Conservation (phyloP, 176 grass and related monocot species). For the Oryza officinalis region DNA sequence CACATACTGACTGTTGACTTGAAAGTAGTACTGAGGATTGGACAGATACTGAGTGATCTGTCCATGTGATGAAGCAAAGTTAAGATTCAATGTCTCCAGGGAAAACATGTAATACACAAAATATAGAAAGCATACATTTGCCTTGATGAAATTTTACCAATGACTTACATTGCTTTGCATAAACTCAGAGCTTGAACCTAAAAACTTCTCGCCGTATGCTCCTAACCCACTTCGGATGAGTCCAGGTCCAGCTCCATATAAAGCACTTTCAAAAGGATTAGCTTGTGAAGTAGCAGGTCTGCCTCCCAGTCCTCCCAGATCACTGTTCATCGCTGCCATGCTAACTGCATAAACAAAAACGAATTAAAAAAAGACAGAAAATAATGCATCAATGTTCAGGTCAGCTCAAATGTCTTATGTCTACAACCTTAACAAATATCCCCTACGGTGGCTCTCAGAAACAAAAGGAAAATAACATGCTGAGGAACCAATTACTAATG, state of each 20-base stretch:
- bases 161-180: constrained; percentile 78
- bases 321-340: constrained; percentile 48
- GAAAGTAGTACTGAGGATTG: constrained; percentile 86
- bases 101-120: background rate
- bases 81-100: background rate
- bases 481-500: background rate
- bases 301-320: constrained; percentile 29
- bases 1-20: constrained; percentile 88
- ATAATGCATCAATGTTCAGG: background rate
- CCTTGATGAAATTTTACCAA: background rate
- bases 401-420: background rate
- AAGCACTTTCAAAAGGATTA: constrained; percentile 68
- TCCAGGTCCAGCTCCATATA: constrained; percentile 78
- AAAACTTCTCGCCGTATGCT: constrained; percentile 64
- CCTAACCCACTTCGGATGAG: constrained; percentile 66
- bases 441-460: background rate
- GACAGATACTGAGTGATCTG: constrained; percentile 77
- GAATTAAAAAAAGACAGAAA: constrained; percentile 28
- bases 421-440: background rate
- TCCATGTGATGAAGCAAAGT: constrained; percentile 1
- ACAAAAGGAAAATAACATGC: background rate
- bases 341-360: background rate
- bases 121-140: background rate
- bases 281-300: constrained; percentile 39
- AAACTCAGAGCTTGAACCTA: constrained; percentile 83